Base-by-base conservation (phyloP, 768 basidiomycete genomes). In the Rhodotorula toruloides region DNA sequence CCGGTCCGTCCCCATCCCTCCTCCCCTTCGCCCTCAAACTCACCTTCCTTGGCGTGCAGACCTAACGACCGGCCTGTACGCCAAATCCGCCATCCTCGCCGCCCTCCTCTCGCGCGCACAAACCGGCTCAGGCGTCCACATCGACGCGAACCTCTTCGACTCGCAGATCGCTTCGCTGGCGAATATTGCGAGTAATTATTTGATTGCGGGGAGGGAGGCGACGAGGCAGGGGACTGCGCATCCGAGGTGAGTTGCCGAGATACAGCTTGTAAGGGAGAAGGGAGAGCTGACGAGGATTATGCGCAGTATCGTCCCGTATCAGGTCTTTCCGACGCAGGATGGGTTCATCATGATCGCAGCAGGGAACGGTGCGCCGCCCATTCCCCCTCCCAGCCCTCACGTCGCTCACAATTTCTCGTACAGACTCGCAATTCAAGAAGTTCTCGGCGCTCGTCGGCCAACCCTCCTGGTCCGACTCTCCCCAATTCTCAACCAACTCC, bases 121-220 rank as follows among this genome's bases (percentile, higher is more conserved):
- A 74, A 96, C 92, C 0, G 91, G 91, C 10, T 81, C 86, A 72
- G 93, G 93, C 4, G 85, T 87, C 21, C 89, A 88, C 85, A 89
- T 97, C 60, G 93, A 97, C 76, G 89, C 88, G 74, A 93, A 89
- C 76, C 79, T 97, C 46, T 94, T 96, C 73, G 92, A 96, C 74
- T 85, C 87, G 21, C 74, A 94, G 90, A 83, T 96, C 54, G 90
- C 92, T 22, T 90, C 90, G 25, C 83, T 96, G 10, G 90, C 86
- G 3, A 94, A 94, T 75, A 89, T 96, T 65, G 92, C 89, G 4
- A 90, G 89, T 22, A 94, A 93, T 79, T 94, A 90, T 80, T 84
- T 97, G 59, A 87, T 96, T 60, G 83, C 89, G 17, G 88, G 87
- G 22, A 79, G 86, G 76, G 89, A 92, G 76, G 93, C 88, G 31